phyloP scores from a whole-genome alignment of 2,329 filamentous ascomycete genomes.

The Chaetomium sp. region DNA sequence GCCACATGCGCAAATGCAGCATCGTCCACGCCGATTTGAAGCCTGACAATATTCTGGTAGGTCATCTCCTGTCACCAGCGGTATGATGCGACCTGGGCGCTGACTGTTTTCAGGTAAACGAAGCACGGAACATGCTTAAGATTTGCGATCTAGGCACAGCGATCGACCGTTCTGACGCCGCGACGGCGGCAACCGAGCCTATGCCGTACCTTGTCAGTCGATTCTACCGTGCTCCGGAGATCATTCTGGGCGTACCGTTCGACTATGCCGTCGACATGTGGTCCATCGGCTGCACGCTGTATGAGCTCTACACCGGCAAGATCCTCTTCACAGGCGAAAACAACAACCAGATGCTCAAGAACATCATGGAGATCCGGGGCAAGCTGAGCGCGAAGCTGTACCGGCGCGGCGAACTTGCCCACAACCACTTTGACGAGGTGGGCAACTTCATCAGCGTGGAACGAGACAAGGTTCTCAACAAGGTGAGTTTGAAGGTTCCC shows the following conservation, averaged over 20 bases:
- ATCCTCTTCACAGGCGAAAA: conserved; percentile 93
- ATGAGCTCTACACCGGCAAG: conserved; percentile 96
- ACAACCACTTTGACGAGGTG: conserved; percentile 80
- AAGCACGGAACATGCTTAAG: conserved; percentile 81
- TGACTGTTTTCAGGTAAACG: conserved; percentile 63
- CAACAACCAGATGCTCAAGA: conserved; percentile 97
- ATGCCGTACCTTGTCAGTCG: conserved; percentile 95
- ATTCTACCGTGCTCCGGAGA: conserved; percentile 95
- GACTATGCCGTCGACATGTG: conserved; percentile 95
- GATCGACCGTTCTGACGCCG: conserved; percentile 79
- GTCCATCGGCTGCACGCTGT: conserved; percentile 96
- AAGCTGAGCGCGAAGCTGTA: conserved; percentile 89
- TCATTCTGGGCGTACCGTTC: conserved; percentile 95
- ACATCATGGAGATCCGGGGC: conserved; percentile 94
- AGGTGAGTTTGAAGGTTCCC: conserved; percentile 48
- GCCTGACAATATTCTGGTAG: conserved; percentile 90
- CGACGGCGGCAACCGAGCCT: conserved; percentile 74
- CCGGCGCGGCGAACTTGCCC: conserved; percentile 75
- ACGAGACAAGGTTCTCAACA: conserved; percentile 82
- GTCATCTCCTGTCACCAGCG: conserved; percentile 28
- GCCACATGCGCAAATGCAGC: conserved; percentile 86
- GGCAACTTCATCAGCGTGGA: conserved; percentile 84
- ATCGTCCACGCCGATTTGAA: conserved; percentile 96
- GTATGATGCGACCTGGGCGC: conserved; percentile 2
- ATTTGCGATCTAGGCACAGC: conserved; percentile 98